Conservation (phyloP, 23 red algal species). For the Chondrus crispus region DNA sequence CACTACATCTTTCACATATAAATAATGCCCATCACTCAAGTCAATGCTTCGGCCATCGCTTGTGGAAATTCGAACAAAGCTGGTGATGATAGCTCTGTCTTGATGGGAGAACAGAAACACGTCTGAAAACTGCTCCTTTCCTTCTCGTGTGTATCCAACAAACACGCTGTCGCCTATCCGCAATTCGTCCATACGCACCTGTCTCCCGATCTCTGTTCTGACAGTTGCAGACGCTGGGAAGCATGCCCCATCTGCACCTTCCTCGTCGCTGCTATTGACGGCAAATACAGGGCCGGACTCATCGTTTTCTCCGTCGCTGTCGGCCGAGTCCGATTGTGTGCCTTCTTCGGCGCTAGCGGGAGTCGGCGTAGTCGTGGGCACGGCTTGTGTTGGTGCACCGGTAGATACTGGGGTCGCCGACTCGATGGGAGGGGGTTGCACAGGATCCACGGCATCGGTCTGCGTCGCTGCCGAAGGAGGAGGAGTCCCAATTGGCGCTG, state of each 20-base stretch:
- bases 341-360: not conserved
- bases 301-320: not conserved
- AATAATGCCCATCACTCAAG: slow-evolving; percentile 24
- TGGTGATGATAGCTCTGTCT: not conserved
- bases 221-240: slow-evolving; percentile 53
- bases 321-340: not conserved
- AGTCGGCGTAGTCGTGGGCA: slow-evolving; percentile 8
- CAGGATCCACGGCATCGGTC: not conserved
- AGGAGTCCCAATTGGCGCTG: not conserved
- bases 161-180: slow-evolving; percentile 39
- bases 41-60: slow-evolving; percentile 3
- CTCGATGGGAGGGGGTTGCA: not conserved
- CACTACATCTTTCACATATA: slow-evolving; percentile 41
- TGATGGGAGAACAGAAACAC: slow-evolving; percentile 54
- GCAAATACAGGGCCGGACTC: not conserved
- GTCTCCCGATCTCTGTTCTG: not conserved
- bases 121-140: slow-evolving; percentile 2
- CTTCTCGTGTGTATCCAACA: not conserved
- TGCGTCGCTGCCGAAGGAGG: not conserved
- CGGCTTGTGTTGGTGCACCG: not conserved
- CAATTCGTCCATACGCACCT: slow-evolving; percentile 52
- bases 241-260: slow-evolving; percentile 16
- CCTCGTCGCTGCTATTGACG: not conserved
- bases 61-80: slow-evolving; percentile 36
- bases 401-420: not conserved